phyloP scores from a whole-genome alignment of 2,329 filamentous ascomycete genomes.

The Verticillium nonalfalfae region DNA sequence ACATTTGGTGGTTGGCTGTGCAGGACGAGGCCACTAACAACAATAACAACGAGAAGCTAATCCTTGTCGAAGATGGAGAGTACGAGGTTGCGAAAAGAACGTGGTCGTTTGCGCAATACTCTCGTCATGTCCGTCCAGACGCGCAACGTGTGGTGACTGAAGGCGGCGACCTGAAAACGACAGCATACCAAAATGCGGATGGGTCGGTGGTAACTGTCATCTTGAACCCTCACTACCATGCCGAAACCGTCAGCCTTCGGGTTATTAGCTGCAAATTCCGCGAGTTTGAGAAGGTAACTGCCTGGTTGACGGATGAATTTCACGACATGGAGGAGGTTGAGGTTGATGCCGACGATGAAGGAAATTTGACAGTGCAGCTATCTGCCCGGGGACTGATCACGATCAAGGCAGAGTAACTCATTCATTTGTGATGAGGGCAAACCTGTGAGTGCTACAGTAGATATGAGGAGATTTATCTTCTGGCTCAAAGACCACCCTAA shows the following conservation, averaged over 20 bases:
- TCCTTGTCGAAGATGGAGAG: slow-evolving; percentile 23
- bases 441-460: too few species aligned
- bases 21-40: slow-evolving; percentile 3
- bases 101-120: slow-evolving; percentile 33
- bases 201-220: slow-evolving; percentile 12
- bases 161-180: slow-evolving; percentile 21
- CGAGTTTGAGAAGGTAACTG: not conserved
- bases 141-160: slow-evolving; percentile 23
- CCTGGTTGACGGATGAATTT: slow-evolving; percentile 1
- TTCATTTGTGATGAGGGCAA: not conserved
- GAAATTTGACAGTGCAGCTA: not conserved
- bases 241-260: not conserved
- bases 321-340: slow-evolving; percentile 2
- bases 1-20: slow-evolving; percentile 2
- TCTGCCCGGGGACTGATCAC: not conserved
- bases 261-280: not conserved
- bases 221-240: not conserved
- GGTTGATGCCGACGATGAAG: not conserved
- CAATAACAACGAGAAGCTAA: slow-evolving; percentile 15
- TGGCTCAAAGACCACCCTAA: not conserved
- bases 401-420: not conserved
- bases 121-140: slow-evolving; percentile 28
- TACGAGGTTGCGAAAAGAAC: slow-evolving; percentile 21
- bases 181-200: slow-evolving; percentile 28
- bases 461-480: too few species aligned